Evolutionary conservation across 352 stramenopile genomes (phyloP), one percentile per base, ranked within the genome.

Genomic region (Thalassiosira livingstoniorum): DNA sequence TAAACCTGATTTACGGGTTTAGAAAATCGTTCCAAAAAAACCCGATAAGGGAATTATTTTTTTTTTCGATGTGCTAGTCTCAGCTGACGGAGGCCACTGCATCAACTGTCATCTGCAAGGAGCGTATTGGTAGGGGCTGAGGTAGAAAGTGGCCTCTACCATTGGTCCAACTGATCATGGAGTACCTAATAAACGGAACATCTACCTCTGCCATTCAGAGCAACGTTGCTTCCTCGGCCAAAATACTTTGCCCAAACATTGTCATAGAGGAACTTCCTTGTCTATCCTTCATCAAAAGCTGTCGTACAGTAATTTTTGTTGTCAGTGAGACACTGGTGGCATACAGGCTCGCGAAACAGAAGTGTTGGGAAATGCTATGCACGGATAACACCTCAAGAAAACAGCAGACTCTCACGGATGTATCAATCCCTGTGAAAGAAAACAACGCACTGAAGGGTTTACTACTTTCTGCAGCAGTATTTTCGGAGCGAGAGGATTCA

Each of bases 331-430:
- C 66, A 55, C 25, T 63, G 1, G 66, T 47, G 18, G 51, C 45
- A 43, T 80, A 63, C 27, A 10, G 58, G 15, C 25, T 80, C 34
- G 60, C 57, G 23, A 63, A 73, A 45, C 43, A 45, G 3, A n/a
- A 43, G 1, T 63, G 53, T n/a, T 80, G 71, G 73, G 37, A 63
- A 25, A 47, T 68, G 43, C 23, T 80, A 0, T 80, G 74, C 42
- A 75, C 73, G n/a, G 73, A 80, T 68, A 62, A 11, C 55, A 80
- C 73, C 62, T 51, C 21, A 27, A 23, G 73, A 5, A 45, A 62
- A n/a, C 60, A 80, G 29, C 23, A 75, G 7, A 13, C 73, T n/a
- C 71, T 80, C 29, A 61, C 74, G 63, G 75, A 75, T 23, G 51
- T 80, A 57, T 3, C 67, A 27, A 67, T 65, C 58, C 61, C 25